Base-by-base conservation (phyloP, 2,329 filamentous ascomycete genomes). In the Lasiodiplodia hormozganensis region DNA sequence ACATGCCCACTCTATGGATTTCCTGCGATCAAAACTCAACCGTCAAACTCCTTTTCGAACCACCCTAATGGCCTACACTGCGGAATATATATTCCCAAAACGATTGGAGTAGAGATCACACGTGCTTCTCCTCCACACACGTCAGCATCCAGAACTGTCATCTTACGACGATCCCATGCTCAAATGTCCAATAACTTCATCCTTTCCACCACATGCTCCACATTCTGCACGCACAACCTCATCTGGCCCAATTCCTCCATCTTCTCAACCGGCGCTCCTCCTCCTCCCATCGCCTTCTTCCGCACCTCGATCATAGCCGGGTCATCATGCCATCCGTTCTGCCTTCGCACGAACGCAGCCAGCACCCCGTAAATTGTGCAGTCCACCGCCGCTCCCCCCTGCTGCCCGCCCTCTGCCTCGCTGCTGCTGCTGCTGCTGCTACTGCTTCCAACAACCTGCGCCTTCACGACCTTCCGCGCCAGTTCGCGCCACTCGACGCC, bases 391-490 rank as follows among this genome's bases (percentile, higher is more conserved):
- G 12, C 5, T 74, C 2, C 75, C 36, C 10, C n/a, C 36, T 40
- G 43, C 21, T 47, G 8, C 43, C 43, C 40, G 5, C 31, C 23
- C 28, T 69, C 53, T 1, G 43, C 7, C 8, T 40, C 68, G 40
- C n/a, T 77, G 0, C 82, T 83, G 8, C 7, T 16, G 8, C 7
- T 16, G 40, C 40, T 47, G 0, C 82, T 83, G 8, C 7, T n/a
- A 7, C 43, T 47, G 43, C 43, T 47, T 47, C 43, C 43, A 47
- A 80, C 54, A 1, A 85, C 73, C 71, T 84, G 82, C 1, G 78
- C 79, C 66, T 75, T 79, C 28, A 85, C 75, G n/a, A 82, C 82
- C 62, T 80, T 80, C 72, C 83, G 82, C 3, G 80, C 80, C 58
- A 85, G 70, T 10, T 62, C 73, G 47, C 73, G 77, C 83, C 83